These are phyloP conservation scores for Gossypium davidsonii DNA, from an alignment of 441 rosid genomes.

Conservation along the genomic window DNA sequence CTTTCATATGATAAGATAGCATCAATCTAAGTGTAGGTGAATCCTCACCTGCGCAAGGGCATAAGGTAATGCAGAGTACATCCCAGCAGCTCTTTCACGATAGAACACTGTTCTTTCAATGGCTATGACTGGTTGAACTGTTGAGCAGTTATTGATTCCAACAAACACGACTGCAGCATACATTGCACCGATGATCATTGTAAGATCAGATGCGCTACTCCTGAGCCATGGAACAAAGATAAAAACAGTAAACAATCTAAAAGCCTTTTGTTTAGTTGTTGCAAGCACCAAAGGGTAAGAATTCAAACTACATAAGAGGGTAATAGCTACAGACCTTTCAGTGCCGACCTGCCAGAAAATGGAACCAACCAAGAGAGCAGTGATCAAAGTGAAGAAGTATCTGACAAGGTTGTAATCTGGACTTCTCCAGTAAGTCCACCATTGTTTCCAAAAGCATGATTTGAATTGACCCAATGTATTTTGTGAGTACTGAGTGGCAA, in stretches of 20 bases:
- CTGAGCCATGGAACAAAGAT: conserved; percentile 23
- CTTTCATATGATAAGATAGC: background rate
- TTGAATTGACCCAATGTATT: conserved; percentile 72
- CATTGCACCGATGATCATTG: conserved; percentile 83
- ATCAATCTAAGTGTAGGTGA: background rate
- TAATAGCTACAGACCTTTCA: conserved; percentile 38
- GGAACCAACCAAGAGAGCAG: conserved; percentile 64
- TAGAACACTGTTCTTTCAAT: conserved; percentile 84
- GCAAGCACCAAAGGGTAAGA: background rate
- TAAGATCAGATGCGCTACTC: conserved; percentile 46
- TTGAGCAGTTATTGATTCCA: conserved; percentile 66
- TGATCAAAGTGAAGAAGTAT: conserved; percentile 50
- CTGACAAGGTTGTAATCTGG: conserved; percentile 87
- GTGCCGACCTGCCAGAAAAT: conserved; percentile 71
- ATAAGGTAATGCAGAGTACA: conserved; percentile 92
- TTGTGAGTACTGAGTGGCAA: conserved; percentile 50
- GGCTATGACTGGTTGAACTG: conserved; percentile 77
- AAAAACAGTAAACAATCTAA: background rate
- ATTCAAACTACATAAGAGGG: background rate
- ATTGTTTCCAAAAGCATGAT: conserved; percentile 85
- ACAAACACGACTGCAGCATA: conserved; percentile 64
- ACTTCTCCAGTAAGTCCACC: conserved; percentile 96
- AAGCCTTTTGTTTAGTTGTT: background rate
- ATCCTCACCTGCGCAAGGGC: conserved; percentile 79
- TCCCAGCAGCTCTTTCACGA: conserved; percentile 85